Evolutionary conservation across 2,329 filamentous ascomycete genomes (phyloP).

Genomic region (Cordyceps tenuipes): DNA sequence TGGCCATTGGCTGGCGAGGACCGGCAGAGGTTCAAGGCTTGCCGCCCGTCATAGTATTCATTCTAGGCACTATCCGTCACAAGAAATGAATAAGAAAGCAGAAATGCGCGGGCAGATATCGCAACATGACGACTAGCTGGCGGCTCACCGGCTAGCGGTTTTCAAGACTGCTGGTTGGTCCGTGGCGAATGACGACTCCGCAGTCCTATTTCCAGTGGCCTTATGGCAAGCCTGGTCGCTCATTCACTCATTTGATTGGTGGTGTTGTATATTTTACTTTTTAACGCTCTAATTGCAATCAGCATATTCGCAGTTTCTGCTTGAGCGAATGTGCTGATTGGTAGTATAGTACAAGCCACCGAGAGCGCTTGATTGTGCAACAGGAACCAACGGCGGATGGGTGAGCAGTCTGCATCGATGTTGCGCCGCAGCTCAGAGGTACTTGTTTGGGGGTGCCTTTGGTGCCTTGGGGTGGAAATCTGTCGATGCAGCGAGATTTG

Average conservation of each 20-base stretch:
- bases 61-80: background rate
- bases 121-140: background rate
- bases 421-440: background rate
- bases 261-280: background rate
- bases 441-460: background rate
- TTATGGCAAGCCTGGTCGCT: background rate
- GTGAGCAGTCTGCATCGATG: background rate
- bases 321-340: background rate
- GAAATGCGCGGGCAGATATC: background rate
- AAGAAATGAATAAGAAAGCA: no score
- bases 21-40: background rate
- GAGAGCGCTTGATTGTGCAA: background rate
- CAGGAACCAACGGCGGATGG: background rate
- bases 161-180: background rate
- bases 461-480: background rate
- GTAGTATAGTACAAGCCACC: background rate
- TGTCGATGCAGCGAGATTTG: conserved; percentile 2
- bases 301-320: background rate
- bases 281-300: background rate
- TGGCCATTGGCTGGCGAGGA: background rate
- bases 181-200: conserved; percentile 1
- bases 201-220: background rate
- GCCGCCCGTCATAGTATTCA: no score
- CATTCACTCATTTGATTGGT: background rate
- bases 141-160: background rate